Base-by-base conservation (phyloP, 768 basidiomycete genomes). In the Psilocybe cubensis region DNA sequence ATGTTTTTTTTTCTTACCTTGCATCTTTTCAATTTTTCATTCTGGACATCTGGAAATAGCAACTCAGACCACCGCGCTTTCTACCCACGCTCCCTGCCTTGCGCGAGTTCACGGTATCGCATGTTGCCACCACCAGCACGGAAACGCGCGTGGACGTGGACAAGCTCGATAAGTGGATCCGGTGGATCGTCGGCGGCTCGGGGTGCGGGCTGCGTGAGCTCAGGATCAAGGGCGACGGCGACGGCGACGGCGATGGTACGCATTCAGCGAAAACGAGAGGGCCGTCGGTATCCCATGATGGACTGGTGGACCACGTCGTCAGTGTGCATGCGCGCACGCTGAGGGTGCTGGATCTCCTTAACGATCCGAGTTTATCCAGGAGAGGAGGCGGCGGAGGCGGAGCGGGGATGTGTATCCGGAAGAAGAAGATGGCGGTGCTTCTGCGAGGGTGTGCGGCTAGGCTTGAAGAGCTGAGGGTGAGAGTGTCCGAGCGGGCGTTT, bases 101-200 rank as follows among this genome's bases (percentile, higher is more conserved):
- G 24, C 64, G 58, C 8, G 52, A 60, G 7, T 72, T 76, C 50
- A 70, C 63, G 1, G 73, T 57, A 3, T 54, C 56, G 1, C 63
- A 74, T 57, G 40, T 60, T 8, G 54, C 59, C 29, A 48, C 65
- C 0, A 41, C 48, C 23, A n/a, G n/a, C n/a, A n/a, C n/a, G n/a
- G n/a, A n/a, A n/a, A 63, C 66, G 1, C 59, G 63, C 20, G 52
- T 48, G 5, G 68, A 77, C 25, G 71, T 69, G 2, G 56, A 63
- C 20, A 61, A 67, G 35, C 60, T 82, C 0, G 76, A 73, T 57
- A 74, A 70, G 46, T 82, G 80, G 80, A 68, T 79, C 23, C 70
- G 74, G 12, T 70, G 72, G 8, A 71, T 73, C 9, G 69, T 79
- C 17, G 43, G 68, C 0, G 59, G 62, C 18, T 73, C 80, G n/a